These are phyloP conservation scores for Paraphoma sp. DNA, from an alignment of 2,329 filamentous ascomycete genomes.

Conservation along the genomic window DNA sequence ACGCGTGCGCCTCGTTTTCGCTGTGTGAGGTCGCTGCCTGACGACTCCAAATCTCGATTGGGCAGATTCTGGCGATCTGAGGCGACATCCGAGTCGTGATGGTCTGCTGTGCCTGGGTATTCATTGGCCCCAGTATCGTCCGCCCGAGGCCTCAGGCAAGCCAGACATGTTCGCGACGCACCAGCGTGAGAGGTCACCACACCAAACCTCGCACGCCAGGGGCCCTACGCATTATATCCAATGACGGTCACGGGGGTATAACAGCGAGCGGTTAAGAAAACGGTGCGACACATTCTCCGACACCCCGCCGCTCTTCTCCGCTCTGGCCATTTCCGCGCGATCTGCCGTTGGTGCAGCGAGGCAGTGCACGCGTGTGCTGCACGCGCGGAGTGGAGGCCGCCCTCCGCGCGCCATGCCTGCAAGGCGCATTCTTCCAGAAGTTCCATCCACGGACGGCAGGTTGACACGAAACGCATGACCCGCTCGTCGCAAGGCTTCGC, in stretches of 20 bases:
- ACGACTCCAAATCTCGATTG: not conserved
- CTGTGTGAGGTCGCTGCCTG: no score
- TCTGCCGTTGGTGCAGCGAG: conserved; percentile 12
- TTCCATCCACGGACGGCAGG: conserved; percentile 19
- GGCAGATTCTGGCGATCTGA: not conserved
- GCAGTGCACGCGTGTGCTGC: conserved; percentile 22
- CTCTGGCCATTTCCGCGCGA: conserved; percentile 6
- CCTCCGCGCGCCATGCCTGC: conserved; percentile 9
- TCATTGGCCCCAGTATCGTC: not conserved
- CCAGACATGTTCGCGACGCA: not conserved
- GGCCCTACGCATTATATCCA: not conserved
- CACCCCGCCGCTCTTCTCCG: conserved; percentile 7
- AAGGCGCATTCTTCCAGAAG: conserved; percentile 17
- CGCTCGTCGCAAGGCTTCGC: conserved; percentile 22
- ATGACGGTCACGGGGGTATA: not conserved
- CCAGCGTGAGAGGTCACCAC: not conserved
- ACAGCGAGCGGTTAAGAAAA: not conserved
- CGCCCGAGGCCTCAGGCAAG: not conserved
- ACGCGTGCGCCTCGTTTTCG: no score
- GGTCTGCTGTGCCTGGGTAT: not conserved
- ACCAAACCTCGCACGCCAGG: not conserved
- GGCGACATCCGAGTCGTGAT: not conserved
- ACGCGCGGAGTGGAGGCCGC: conserved; percentile 25
- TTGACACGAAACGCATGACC: conserved; percentile 27
- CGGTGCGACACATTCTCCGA: conserved; percentile 2